A percentile compares a stretch with the other conserved stretches of the same genome.
Evolutionary conservation across 768 basidiomycete genomes (phyloP).

Genomic region (Tylopilus vinaceipallidus): DNA sequence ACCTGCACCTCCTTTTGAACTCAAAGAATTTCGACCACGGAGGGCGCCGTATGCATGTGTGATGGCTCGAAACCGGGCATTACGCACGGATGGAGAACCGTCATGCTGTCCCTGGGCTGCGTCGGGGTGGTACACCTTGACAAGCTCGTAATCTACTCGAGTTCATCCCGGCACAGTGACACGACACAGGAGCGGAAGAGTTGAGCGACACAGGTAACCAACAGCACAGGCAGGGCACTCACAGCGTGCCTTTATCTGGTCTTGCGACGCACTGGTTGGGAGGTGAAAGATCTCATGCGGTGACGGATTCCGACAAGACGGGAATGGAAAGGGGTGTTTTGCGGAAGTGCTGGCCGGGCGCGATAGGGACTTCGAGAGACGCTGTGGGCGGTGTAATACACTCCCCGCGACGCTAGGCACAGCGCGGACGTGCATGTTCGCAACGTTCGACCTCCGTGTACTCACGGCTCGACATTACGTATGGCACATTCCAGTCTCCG

Average conservation of each 20-base stretch:
- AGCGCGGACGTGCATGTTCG: conserved; percentile 5
- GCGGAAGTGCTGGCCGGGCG: conserved; percentile 16
- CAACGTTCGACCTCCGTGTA: background rate
- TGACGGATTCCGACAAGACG: conserved; percentile 50
- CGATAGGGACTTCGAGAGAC: background rate
- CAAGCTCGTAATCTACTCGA: conserved; percentile 67
- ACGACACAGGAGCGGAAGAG: background rate
- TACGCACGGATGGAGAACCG: conserved; percentile 44
- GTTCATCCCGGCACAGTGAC: background rate
- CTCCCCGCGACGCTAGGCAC: background rate
- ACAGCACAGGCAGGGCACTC: conserved; percentile 19
- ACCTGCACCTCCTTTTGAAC: background rate
- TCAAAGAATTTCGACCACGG: conserved; percentile 3
- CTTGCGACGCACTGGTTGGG: conserved; percentile 48
- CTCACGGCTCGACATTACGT: too few relatives aligned
- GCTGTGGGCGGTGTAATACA: background rate
- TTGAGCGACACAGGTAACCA: background rate
- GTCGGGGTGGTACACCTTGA: conserved; percentile 72
- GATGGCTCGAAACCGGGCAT: conserved; percentile 63
- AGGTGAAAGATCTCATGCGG: conserved; percentile 77
- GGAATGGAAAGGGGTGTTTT: conserved; percentile 44
- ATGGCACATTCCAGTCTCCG: too few relatives aligned
- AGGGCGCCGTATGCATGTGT: conserved; percentile 59
- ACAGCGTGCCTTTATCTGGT: conserved; percentile 70
- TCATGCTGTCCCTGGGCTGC: conserved; percentile 40